phyloP scores from a whole-genome alignment of 1,139 yeast species.

The Debaryomycetaceae sp. region DNA sequence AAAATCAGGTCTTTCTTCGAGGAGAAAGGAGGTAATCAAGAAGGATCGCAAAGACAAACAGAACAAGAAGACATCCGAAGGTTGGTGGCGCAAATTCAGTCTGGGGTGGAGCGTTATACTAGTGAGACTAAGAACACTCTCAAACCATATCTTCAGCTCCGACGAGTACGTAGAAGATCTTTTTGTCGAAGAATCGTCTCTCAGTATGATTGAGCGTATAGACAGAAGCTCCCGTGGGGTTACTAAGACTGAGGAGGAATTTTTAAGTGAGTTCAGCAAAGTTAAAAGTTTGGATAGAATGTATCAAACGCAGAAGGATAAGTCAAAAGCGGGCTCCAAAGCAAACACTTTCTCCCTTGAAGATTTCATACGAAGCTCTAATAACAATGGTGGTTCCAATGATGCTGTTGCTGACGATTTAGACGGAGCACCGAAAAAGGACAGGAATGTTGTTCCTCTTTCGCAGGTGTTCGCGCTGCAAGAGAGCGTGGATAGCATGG shows the following conservation, averaged over 20 bases:
- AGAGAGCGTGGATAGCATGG: constrained; percentile 5
- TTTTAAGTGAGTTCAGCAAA: constrained; percentile 32
- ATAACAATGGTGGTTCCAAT: constrained; percentile 20
- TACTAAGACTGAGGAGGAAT: constrained; percentile 31
- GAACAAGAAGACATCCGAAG: constrained; percentile 12
- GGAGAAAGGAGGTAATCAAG: not conserved
- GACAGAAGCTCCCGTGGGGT: constrained; percentile 19
- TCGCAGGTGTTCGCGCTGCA: constrained; percentile 23
- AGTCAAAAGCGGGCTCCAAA: constrained; percentile 10
- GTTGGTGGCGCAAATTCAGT: constrained; percentile 32
- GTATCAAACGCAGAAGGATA: constrained; percentile 20
- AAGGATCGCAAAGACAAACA: not conserved
- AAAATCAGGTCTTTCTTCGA: not conserved
- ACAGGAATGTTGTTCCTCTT: constrained; percentile 26
- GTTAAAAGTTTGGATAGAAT: constrained; percentile 35
- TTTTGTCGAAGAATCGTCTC: constrained; percentile 36
- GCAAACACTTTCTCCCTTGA: constrained; percentile 24
- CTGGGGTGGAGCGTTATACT: constrained; percentile 34
- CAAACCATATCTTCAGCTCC: constrained; percentile 41
- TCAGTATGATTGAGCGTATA: constrained; percentile 24
- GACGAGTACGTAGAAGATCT: constrained; percentile 43
- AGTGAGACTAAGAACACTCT: constrained; percentile 30
- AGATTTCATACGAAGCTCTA: constrained; percentile 24
- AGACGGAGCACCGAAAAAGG: constrained; percentile 17
- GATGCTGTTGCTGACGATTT: constrained; percentile 12